phyloP scores from a whole-genome alignment of 768 basidiomycete species.

The Cyclocybe cylindracea region DNA sequence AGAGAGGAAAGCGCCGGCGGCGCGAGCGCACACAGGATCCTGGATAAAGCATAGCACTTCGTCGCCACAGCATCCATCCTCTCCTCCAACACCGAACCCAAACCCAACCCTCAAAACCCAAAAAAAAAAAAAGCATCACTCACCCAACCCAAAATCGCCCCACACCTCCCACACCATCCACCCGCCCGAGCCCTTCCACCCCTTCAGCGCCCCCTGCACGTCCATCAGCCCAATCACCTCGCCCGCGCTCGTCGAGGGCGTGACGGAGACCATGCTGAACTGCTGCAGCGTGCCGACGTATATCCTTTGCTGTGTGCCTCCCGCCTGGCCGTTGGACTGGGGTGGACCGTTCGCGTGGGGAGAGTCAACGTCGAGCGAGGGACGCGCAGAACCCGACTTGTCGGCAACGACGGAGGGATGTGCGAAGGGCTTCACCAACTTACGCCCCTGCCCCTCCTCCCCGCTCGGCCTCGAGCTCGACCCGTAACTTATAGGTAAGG shows the following conservation, averaged over 20 bases:
- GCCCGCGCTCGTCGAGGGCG: conserved; percentile 63
- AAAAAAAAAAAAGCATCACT: conserved; percentile 13
- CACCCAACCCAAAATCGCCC: conserved; percentile 91
- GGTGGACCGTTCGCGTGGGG: too few species aligned
- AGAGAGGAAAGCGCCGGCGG: too few species aligned
- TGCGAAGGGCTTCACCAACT: conserved; percentile 14
- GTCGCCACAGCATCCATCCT: too few species aligned
- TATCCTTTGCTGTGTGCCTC: conserved; percentile 63
- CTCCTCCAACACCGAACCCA: too few species aligned
- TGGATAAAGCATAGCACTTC: too few species aligned
- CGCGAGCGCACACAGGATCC: too few species aligned
- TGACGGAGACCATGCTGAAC: conserved; percentile 74
- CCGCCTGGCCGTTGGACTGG: background rate
- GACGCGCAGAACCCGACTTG: conserved; percentile 8
- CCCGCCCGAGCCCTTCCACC: conserved; percentile 56
- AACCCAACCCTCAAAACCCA: too few species aligned
- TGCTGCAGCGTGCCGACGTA: conserved; percentile 79
- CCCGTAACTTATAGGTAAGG: conserved; percentile 17
- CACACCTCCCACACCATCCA: conserved; percentile 95
- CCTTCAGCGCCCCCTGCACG: conserved; percentile 61
- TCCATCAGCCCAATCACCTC: conserved; percentile 72
- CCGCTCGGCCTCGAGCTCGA: conserved; percentile 7
- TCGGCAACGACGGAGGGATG: conserved; percentile 28
- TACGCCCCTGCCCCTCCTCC: conserved; percentile 18
- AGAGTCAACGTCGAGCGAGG: too few species aligned